Evolutionary conservation across 805 yeast genomes (phyloP), one percentile per base, ranked within the genome.

Genomic region (Pichia gijzeniarum): DNA sequence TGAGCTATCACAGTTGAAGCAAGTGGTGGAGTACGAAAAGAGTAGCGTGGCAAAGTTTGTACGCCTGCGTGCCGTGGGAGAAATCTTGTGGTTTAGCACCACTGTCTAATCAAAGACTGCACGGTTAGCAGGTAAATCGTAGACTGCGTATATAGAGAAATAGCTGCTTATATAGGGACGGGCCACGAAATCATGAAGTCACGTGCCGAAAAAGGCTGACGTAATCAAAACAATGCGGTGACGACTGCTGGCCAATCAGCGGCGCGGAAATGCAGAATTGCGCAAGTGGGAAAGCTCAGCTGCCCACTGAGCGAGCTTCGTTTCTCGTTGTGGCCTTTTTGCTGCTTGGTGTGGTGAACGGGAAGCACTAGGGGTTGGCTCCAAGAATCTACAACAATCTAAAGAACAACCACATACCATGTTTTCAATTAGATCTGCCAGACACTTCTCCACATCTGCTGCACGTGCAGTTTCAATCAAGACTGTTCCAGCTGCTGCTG

Each of bases 1-100:
- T 40, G 99, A 91, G 63, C 68, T 85, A 52, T 74, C 78, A 46
- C 91, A 86, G 52, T 68, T 89, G 53, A 77, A 77, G 45, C 69
- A 70, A 51, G 73, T 85, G 50, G 78, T 77, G 47, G 73, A 71
- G 22, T 65, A 77, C 48, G 88, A 85, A 58, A 64, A 77, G 44
- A 66, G 69, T 34, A 69, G 76, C 38, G 60, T 78, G 34, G 78
- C 77, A 2, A 77, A 80, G 49, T 65, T 79, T 44, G 66, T 72
- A 46, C 70, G 93, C 56, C 60, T 82, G 16, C 65, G 77, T 39
- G 66, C 78, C 19, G 62, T 81, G 43, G 79, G 80, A 69, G 84
- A 77, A 48, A 69, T 74, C 7, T 80, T 75, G 50, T 70, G 72
- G 51, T 66, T 73, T 41, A 33, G 47, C 21, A 37, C 32, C 13